These are phyloP conservation scores for Eimeria brunetti DNA, from an alignment of 169 alveolate species.

Conservation along the genomic window DNA sequence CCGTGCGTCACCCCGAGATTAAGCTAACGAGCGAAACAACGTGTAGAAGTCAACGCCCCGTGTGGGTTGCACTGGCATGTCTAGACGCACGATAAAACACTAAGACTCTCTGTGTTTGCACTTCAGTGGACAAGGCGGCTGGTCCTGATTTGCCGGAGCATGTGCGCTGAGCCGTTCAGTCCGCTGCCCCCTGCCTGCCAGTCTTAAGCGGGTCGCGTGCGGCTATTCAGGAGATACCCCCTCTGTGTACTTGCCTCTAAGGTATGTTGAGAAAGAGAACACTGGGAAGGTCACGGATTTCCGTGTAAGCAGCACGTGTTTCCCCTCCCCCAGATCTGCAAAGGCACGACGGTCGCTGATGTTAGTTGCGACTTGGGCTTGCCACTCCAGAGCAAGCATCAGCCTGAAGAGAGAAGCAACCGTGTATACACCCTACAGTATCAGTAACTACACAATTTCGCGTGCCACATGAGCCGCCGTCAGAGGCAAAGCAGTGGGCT, in stretches of 20 bases:
- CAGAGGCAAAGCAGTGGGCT: background rate
- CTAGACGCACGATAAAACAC: background rate
- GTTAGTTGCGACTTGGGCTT: conserved; percentile 76
- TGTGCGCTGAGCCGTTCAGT: background rate
- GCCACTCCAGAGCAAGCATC: conserved; percentile 83
- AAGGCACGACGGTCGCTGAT: conserved; percentile 76
- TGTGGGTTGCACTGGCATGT: background rate
- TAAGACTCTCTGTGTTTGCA: background rate
- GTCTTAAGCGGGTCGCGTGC: background rate
- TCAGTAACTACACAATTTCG: background rate
- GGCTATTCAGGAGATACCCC: background rate
- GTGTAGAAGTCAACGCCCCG: background rate
- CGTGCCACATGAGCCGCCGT: background rate
- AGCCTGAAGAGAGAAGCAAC: conserved; percentile 48
- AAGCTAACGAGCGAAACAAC: background rate
- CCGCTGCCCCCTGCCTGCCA: conserved; percentile 31
- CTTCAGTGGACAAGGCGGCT: background rate
- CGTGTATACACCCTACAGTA: background rate
- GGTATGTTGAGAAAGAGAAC: conserved; percentile 72
- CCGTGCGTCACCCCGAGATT: background rate
- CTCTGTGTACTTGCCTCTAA: conserved; percentile 49
- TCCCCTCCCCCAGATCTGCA: conserved; percentile 78
- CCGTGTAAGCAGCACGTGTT: conserved; percentile 72
- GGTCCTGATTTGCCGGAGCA: background rate
- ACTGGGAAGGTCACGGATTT: conserved; percentile 73